phyloP scores from a whole-genome alignment of 2,329 filamentous ascomycete species.

The Epichloe aotearoae region DNA sequence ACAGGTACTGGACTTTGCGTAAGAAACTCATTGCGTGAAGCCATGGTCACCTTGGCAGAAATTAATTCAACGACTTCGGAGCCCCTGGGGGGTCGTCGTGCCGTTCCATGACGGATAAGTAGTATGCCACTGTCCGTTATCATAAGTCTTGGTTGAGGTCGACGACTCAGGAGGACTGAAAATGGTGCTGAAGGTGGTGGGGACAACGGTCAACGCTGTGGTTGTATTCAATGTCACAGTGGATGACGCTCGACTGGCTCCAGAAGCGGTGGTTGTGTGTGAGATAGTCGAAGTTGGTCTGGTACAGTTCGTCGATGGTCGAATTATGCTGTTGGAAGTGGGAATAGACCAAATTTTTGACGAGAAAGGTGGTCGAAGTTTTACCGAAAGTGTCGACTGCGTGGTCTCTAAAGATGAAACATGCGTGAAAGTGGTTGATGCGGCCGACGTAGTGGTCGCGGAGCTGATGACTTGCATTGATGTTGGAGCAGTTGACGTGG shows the following conservation, averaged over 20 bases:
- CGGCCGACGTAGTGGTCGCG: neutral
- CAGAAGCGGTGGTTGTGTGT: neutral
- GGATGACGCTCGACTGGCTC: neutral
- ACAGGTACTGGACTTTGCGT: neutral
- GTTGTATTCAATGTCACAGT: neutral
- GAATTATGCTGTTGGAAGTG: constrained; percentile 1
- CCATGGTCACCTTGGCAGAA: neutral
- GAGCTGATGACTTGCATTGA: neutral
- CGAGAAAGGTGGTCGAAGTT: neutral
- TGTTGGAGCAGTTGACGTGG: neutral
- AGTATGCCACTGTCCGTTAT: constrained; percentile 33
- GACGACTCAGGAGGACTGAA: constrained; percentile 5
- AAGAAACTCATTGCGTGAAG: too few relatives aligned
- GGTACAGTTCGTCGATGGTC: neutral
- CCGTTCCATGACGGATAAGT: constrained; percentile 31
- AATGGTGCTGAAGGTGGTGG: constrained; percentile 4
- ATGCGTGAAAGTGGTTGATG: neutral
- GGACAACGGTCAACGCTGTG: neutral
- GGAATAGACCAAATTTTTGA: constrained; percentile 1
- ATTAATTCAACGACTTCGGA: neutral
- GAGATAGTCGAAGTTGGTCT: neutral
- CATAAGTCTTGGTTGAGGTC: constrained; percentile 18
- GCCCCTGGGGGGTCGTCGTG: constrained; percentile 12
- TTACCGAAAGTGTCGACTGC: neutral
- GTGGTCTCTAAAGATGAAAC: neutral